Conservation (phyloP, 306 rosid species). For the Prosopis cineraria region DNA sequence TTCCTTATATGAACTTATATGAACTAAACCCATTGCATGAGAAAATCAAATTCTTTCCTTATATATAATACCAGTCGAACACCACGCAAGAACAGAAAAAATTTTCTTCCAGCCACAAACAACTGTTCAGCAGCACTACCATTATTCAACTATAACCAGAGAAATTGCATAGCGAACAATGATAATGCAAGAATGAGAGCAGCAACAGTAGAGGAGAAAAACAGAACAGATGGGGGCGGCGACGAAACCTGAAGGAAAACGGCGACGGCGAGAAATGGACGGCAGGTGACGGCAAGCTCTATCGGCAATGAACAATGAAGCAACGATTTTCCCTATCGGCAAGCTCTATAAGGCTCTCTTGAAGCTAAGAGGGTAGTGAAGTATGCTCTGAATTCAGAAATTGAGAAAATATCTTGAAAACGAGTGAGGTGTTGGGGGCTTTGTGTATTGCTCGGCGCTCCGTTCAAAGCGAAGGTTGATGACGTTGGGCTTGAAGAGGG, state of each 20-base stretch:
- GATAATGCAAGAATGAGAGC: neutral
- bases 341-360: neutral
- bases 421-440: neutral
- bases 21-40: neutral
- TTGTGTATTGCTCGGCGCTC: neutral
- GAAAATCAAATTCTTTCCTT: neutral
- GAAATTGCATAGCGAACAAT: neutral
- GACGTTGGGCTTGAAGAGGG: neutral
- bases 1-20: neutral
- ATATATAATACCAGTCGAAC: neutral
- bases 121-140: neutral
- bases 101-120: neutral
- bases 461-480: neutral
- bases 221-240: neutral
- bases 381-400: neutral
- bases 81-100: neutral
- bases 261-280: neutral
- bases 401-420: neutral
- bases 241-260: neutral
- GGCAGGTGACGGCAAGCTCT: neutral
- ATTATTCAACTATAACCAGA: neutral
- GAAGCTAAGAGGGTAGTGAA: neutral
- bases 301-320: neutral
- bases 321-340: neutral
- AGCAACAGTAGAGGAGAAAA: neutral